Evolutionary conservation across 305 asterid genomes (phyloP).

Genomic region (Plantago lanceolata): DNA sequence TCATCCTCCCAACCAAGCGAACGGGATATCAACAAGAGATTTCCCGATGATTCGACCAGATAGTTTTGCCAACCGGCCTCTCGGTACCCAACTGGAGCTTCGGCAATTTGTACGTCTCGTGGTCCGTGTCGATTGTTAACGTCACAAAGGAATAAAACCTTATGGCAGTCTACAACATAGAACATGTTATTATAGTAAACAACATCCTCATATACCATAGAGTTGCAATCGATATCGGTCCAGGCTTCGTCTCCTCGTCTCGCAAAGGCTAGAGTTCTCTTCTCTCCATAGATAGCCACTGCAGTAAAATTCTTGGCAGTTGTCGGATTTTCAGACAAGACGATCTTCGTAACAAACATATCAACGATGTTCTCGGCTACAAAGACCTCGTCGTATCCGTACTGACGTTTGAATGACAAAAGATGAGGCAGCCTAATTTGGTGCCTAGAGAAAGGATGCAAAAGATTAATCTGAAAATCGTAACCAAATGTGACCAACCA

Average conservation of each 20-base stretch:
- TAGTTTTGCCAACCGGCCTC: background rate
- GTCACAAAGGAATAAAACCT: background rate
- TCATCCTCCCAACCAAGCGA: background rate
- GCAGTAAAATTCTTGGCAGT: background rate
- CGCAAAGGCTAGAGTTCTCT: background rate
- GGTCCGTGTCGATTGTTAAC: background rate
- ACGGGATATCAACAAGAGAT: background rate
- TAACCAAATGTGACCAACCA: slow-evolving; percentile 1
- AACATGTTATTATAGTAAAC: background rate
- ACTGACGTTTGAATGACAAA: background rate
- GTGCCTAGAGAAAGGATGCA: slow-evolving; percentile 1
- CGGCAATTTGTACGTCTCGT: background rate
- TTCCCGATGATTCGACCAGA: background rate
- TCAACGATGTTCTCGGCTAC: background rate
- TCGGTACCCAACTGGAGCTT: background rate
- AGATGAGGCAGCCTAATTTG: slow-evolving; percentile 5
- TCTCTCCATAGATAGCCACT: background rate
- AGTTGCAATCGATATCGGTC: background rate
- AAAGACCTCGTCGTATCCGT: background rate
- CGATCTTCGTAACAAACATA: background rate
- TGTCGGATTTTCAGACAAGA: background rate
- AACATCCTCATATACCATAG: background rate
- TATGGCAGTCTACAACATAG: background rate
- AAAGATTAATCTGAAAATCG: slow-evolving; percentile 2
- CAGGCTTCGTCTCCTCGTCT: background rate